Base-by-base conservation (phyloP, 257 asterid species). In the Leptodermis oblonga region DNA sequence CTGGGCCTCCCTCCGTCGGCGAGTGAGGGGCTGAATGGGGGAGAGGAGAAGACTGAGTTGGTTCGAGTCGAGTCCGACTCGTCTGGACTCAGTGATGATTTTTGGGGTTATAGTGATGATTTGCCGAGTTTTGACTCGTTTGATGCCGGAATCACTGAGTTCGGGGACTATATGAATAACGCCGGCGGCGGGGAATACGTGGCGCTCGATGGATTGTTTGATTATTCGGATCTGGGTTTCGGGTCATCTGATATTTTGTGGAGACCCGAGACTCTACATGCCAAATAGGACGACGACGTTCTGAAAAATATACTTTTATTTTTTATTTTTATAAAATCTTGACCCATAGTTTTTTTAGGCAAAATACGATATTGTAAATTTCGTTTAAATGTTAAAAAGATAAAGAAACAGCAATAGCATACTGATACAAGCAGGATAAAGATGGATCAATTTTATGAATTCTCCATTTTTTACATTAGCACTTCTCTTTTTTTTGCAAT, bases 1-100 rank as follows among this genome's bases (percentile, higher is more conserved):
- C 87, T 89, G 14, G 96, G 96, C 3, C 77, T 90, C 8, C 98
- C 98, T 11, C 95, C 96, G 46, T 72, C 88, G 37, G 41, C 69
- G 48, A 18, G 76, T 1, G 74, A 81, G 13, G 36, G 7, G 78
- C n/a, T n/a, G n/a, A n/a, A n/a, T 49, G 42, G 65, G 37, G n/a
- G 74, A 0, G 74, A 82, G 8, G 37, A 10, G 77, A 63, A 54
- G 66, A 3, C 64, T 20, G 92, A 81, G 81, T 74, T 76, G 81
- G 73, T 37, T 4, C 85, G 81, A 23, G 89, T 71, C 33, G 79
- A 61, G 49, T 77, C 84, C 11, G 85, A 85, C 73, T 69, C 86
- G 76, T 45, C 83, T 0, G 86, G 78, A 54, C 76, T 82, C 76
- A 83, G 80, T 0, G 62, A 67, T 26, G 93, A 62, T 79, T 81